Evolutionary conservation across 2,329 filamentous ascomycete genomes (phyloP).

Genomic region (Fusarium hostae): DNA sequence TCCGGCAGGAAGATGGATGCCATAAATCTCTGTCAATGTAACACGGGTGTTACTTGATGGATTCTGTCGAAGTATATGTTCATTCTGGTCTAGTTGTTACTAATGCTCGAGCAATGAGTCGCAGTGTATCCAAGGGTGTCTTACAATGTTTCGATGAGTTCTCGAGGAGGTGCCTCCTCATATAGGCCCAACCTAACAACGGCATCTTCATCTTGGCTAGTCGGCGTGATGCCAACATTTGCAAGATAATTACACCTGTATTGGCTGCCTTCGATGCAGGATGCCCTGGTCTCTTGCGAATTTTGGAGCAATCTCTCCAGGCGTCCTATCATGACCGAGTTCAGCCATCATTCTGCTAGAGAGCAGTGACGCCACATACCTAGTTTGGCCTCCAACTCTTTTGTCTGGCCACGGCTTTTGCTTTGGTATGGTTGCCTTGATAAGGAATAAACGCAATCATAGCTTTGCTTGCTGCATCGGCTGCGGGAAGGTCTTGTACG

Average conservation of each 20-base stretch:
- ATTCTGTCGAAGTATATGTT: conserved; percentile 6
- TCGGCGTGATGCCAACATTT: background rate
- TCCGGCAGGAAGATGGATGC: background rate
- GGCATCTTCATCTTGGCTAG: background rate
- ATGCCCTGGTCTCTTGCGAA: background rate
- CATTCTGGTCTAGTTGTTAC: background rate
- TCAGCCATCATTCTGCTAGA: background rate
- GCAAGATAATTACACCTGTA: accelerated
- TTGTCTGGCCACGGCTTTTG: conserved; percentile 1
- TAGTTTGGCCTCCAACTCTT: conserved; percentile 5
- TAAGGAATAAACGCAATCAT: conserved; percentile 10
- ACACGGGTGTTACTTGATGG: conserved; percentile 1
- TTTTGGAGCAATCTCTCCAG: conserved; percentile 2
- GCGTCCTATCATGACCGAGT: background rate
- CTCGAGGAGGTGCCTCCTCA: background rate
- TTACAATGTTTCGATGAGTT: conserved; percentile 13
- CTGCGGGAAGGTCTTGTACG: conserved; percentile 7
- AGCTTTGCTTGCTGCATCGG: conserved; percentile 15
- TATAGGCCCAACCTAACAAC: background rate
- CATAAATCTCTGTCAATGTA: conserved; percentile 16
- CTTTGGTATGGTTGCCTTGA: conserved; percentile 8
- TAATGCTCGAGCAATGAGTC: background rate
- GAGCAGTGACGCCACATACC: background rate
- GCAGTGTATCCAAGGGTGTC: background rate
- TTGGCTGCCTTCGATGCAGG: background rate